These are phyloP conservation scores for Brassica rapa DNA, from an alignment of 345 rosid genomes.

Conservation along the genomic window DNA sequence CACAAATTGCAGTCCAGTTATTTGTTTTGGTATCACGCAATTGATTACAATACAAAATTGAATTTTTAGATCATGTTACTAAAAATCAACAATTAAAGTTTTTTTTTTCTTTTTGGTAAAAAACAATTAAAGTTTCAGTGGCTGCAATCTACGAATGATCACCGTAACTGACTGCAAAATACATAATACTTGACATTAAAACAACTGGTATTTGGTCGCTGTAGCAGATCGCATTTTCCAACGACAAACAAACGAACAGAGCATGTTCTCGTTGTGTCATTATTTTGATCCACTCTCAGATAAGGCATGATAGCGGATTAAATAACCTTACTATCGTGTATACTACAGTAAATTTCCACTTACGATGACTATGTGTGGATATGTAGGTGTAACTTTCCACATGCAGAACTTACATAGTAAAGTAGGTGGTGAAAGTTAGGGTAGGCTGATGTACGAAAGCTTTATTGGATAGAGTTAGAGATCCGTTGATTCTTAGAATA, in stretches of 20 bases:
- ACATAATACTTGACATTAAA: not conserved
- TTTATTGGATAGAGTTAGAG: too few relatives aligned
- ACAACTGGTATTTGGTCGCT: not conserved
- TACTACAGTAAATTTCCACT: not conserved
- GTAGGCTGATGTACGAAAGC: too few relatives aligned
- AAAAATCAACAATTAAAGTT: not conserved
- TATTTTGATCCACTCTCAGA: not conserved
- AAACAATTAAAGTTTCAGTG: not conserved
- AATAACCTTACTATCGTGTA: not conserved
- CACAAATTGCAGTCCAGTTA: not conserved
- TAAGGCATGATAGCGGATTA: not conserved
- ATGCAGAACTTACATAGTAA: slow-evolving; percentile 3
- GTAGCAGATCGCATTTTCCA: not conserved
- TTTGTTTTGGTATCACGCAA: not conserved
- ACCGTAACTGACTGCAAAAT: not conserved
- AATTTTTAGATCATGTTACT: not conserved
- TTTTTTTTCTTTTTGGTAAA: too few relatives aligned
- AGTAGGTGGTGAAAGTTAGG: slow-evolving; percentile 1
- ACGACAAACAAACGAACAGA: not conserved
- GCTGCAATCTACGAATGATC: not conserved
- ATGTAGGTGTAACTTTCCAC: not conserved
- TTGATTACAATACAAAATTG: too few relatives aligned
- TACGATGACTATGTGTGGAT: not conserved
- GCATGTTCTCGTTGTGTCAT: not conserved
- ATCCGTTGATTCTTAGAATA: too few relatives aligned